Base-by-base conservation (phyloP, 495 filamentous ascomycete genomes). In the Peziza echinospora region DNA sequence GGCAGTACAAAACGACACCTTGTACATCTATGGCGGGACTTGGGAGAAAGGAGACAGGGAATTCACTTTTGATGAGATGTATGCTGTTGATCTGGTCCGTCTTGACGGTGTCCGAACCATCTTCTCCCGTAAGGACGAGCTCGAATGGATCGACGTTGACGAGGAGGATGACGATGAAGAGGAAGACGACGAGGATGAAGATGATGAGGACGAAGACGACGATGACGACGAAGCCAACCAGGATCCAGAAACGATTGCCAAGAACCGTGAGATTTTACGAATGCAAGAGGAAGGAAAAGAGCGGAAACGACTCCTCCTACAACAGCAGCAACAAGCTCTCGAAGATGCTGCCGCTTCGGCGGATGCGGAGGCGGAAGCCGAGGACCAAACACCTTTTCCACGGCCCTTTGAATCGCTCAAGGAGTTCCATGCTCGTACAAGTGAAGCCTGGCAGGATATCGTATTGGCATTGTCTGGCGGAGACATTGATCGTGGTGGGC, bases 21-120 rank as follows among this genome's bases (percentile, higher is more conserved):
- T 96, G 0, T 97, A 89, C 57, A 80, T 93, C 21, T 93, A 87
- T 55, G 85, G 89, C 17, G 89, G 89, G 11, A 97, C 84, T 0
- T 93, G 81, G 54, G 89, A 97, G 57, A 85, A 87, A 62, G 86
- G 81, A 19, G 89, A 96, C 56, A 72, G 80, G 16, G 89, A 97
- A 60, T 93, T 80, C 55, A 93, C 81, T 1, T 91, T 92, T 62
- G 84, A 93, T 58, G 87, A 96, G 54, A 68, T 94, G 68, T 87
- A 83, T 58, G 78, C 82, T 8, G 77, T 96, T 52, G 84, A 96
- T 58, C 69, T 96, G 26, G 84, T 78, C 43, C 91, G 86, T 61
- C 65, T 96, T 47, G 86, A 96, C 57, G 89, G 89, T 10, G 82
- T 86, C 51, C 82, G 81, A 62, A 78, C 91, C 59, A 70, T 89